Evolutionary conservation across 805 yeast species (phyloP), one percentile per base, ranked within the genome.

Genomic region (Helenozyma rhizophorensis): DNA sequence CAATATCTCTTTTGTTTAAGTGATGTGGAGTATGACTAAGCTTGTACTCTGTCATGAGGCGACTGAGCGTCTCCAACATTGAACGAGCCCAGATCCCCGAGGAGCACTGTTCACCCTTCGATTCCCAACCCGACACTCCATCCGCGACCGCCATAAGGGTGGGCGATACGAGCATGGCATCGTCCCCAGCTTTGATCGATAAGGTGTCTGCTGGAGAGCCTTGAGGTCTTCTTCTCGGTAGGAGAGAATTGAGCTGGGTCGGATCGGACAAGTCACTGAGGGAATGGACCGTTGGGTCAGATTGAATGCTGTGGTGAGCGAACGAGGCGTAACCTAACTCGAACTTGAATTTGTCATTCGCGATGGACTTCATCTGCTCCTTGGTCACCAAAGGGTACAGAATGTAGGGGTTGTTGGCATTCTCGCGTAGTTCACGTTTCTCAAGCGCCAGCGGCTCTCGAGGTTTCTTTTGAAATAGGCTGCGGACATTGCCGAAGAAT

Each of bases 81-180:
- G 70, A 61, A 31, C 78, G 56, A 1, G 78, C 67, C 74, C 77
- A 74, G 13, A 72, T 56, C 2, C 78, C 78, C 14, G 74, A 64
- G 18, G 68, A 58, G 9, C 72, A 58, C 34, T 68, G 67, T 14
- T 36, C 45, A 2, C 55, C 58, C 24, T 57, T 62, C 13, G 67
- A 62, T 45, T 68, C 74, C 78, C 78, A 74, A 1, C 77, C 76
- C 14, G 75, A 68, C 6, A 74, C 76, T 1, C 80, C 80, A 46
- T 74, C 80, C 3, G 80, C 78, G 4, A 74, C 65, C 2, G 74
- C 79, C 33, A 74, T 45, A 26, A 73, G 62, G 4, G 73, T 62
- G 0, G 78, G 76, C 3, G 75, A 68, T 2, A 72, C 70, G 25
- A 74, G 54, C 76, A 74, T 70, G 7, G 80, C 77, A 45, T 74